Evolutionary conservation across 441 rosid species (phyloP), one percentile per base, ranked within the genome.

Genomic region (Aquilaria agallochum): DNA sequence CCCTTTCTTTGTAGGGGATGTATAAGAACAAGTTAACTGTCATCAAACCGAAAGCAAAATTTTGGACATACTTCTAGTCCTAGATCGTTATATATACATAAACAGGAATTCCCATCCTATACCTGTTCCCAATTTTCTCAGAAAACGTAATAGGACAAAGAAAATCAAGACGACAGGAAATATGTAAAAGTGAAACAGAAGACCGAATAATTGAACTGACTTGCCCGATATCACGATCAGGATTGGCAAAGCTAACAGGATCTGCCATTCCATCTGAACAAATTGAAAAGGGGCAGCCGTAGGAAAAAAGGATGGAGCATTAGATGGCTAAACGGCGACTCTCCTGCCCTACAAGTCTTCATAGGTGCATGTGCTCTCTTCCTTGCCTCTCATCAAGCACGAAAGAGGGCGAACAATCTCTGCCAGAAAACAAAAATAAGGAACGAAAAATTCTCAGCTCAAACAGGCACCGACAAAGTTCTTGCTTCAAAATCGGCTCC

Each of bases 201-300:
- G 20, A 49, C 51, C 45, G 53, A 14, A 48, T 3, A 50, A 50
- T 63, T 27, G 55, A 56, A 68, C 68, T 55, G 62, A 94, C 97
- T 71, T 90, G 98, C 74, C 89, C 97, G 64, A 84, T 75, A 78
- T 90, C 94, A 68, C 97, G 97, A 62, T 90, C 97, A 77, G 84
- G 74, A 80, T 80, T 64, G 68, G 59, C 78, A 83, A 72, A 82
- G 73, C 67, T 79, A 85, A 73, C 80, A 80, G 77, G 95, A 91
- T 90, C 92, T 87, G 95, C 95, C 96, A 93, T 93, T 93, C 97
- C 98, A 93, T 93, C 90, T 88, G 96, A 90, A 79, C 80, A 71
- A 66, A 53, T 72, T 61, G 72, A 55, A 65, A 69, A 75, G 80
- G 74, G 61, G 69, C 67, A 72, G 76, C 65, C 74, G 68, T 69